These are phyloP conservation scores for Candida taoyuanica DNA, from an alignment of 805 yeast species.

Conservation along the genomic window DNA sequence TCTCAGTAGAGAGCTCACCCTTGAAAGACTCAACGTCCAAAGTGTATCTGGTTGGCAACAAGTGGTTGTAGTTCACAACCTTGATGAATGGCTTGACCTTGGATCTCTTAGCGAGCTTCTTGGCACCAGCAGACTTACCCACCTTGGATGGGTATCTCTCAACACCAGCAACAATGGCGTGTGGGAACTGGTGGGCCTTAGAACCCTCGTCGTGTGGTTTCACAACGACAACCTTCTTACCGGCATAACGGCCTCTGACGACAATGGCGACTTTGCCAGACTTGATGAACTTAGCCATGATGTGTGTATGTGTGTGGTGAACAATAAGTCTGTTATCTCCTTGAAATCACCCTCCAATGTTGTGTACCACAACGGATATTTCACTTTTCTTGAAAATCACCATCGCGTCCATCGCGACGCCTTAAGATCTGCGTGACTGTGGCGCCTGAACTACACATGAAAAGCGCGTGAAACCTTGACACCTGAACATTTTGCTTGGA, in stretches of 20 bases:
- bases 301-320: slow-evolving; percentile 16
- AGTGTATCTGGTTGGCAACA: slow-evolving; percentile 99
- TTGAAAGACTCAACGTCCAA: slow-evolving; percentile 94
- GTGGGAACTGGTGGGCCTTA: slow-evolving; percentile 97
- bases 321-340: slow-evolving; percentile 12
- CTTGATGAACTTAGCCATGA: slow-evolving; percentile 98
- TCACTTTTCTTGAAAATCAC: slow-evolving; percentile 25
- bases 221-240: slow-evolving; percentile 98
- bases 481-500: too few species aligned
- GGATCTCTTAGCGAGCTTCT: slow-evolving; percentile 95
- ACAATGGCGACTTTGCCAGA: slow-evolving; percentile 89
- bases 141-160: slow-evolving; percentile 98
- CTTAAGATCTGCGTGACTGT: too few species aligned
- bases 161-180: slow-evolving; percentile 98
- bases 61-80: slow-evolving; percentile 98
- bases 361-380: slow-evolving; percentile 15
- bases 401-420: slow-evolving; percentile 5
- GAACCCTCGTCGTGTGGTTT: slow-evolving; percentile 98
- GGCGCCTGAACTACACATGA: too few species aligned
- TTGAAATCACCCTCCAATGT: background rate
- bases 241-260: slow-evolving; percentile 90
- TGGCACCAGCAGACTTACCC: slow-evolving; percentile 89
- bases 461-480: too few species aligned
- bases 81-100: slow-evolving; percentile 98
- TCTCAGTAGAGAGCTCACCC: slow-evolving; percentile 83